These are phyloP conservation scores for Puya raimondii DNA, from an alignment of 176 grass and related monocot species.

Conservation along the genomic window DNA sequence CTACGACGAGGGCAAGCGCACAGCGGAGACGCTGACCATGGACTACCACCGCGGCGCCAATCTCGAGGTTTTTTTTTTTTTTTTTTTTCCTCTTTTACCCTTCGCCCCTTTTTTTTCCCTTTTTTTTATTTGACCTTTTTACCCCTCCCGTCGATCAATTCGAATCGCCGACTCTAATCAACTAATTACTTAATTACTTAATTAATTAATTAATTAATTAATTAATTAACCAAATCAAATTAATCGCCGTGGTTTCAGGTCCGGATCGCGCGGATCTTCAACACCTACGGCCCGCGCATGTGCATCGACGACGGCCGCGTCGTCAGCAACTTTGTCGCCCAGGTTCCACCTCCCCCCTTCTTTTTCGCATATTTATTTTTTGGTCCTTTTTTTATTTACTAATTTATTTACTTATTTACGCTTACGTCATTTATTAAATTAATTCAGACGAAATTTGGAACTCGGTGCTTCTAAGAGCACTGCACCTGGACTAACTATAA, in stretches of 20 bases:
- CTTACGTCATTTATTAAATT: no score
- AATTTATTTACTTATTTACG: neutral
- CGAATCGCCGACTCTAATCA: neutral
- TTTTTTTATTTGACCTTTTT: no score
- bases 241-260: slow-evolving; percentile 30
- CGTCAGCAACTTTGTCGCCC: slow-evolving; percentile 94
- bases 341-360: slow-evolving; percentile 28
- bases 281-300: slow-evolving; percentile 95
- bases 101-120: no score
- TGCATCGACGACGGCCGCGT: slow-evolving; percentile 97
- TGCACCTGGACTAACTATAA: no score
- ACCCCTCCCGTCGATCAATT: no score
- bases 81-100: no score
- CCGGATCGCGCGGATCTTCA: slow-evolving; percentile 92
- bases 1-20: slow-evolving; percentile 93
- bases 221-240: neutral
- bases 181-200: neutral
- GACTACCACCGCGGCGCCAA: slow-evolving; percentile 91
- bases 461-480: no score
- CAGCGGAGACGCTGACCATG: slow-evolving; percentile 92
- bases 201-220: neutral
- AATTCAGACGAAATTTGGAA: no score
- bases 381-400: neutral
- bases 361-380: neutral
- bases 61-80: slow-evolving; percentile 41